A percentile compares a stretch with the other conserved stretches of the same genome.
phyloP scores from a whole-genome alignment of 371 early-diverging fungal species.

The Mucor racemosus region DNA sequence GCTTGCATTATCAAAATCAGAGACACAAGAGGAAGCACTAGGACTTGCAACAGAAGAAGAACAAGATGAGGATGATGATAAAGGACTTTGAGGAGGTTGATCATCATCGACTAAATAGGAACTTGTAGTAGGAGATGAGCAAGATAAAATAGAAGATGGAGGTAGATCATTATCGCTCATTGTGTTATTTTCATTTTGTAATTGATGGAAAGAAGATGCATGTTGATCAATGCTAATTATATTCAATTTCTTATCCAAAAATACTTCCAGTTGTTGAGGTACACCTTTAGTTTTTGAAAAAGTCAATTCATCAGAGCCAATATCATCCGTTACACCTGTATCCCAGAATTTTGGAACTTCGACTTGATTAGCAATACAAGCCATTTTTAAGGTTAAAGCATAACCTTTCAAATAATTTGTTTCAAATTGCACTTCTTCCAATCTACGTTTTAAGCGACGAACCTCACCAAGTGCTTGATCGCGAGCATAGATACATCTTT shows the following conservation, averaged over 20 bases:
- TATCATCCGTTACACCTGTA: slow-evolving; percentile 31
- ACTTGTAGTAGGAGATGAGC: background rate
- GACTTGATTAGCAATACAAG: slow-evolving; percentile 40
- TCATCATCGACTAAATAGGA: background rate
- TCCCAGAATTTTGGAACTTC: slow-evolving; percentile 46
- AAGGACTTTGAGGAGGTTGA: background rate
- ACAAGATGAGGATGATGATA: background rate
- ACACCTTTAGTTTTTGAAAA: slow-evolving; percentile 33
- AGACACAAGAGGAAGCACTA: background rate
- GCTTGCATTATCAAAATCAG: slow-evolving; percentile 7
- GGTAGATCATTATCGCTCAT: slow-evolving; percentile 1
- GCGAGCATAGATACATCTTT: slow-evolving; percentile 29
- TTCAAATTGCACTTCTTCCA: slow-evolving; percentile 40
- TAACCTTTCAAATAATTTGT: slow-evolving; percentile 41
- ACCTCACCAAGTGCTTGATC: slow-evolving; percentile 33
- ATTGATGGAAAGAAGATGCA: background rate
- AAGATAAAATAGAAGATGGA: slow-evolving; percentile 9
- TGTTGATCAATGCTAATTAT: slow-evolving; percentile 27
- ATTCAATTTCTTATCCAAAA: slow-evolving; percentile 33
- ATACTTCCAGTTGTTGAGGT: slow-evolving; percentile 43
- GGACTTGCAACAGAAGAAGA: background rate
- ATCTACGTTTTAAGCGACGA: slow-evolving; percentile 16
- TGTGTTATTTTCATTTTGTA: background rate
- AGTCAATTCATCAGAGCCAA: slow-evolving; percentile 37
- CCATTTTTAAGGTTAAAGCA: slow-evolving; percentile 37